A percentile compares a stretch with the other conserved stretches of the same genome.
These are phyloP conservation scores for Talaromyces sp. DNA, from an alignment of 2,329 filamentous ascomycete species.

Conservation along the genomic window DNA sequence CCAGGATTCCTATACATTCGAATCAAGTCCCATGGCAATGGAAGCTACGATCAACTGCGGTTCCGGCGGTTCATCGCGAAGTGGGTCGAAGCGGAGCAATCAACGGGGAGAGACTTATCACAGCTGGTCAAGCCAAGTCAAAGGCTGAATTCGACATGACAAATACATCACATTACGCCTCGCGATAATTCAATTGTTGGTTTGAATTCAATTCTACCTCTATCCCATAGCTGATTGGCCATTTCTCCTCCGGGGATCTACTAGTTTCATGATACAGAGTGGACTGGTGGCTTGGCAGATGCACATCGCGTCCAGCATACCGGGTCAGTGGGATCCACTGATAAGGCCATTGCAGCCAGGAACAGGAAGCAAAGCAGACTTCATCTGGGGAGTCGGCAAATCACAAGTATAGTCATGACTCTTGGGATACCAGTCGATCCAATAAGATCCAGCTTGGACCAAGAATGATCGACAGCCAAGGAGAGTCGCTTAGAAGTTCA, in stretches of 20 bases:
- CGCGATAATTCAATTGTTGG: no score
- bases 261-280: slow-evolving; percentile 13
- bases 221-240: neutral
- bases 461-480: slow-evolving; percentile 19
- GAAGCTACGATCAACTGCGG: neutral
- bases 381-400: neutral
- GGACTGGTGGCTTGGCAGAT: slow-evolving; percentile 14
- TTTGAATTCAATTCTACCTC: neutral
- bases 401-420: neutral
- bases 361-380: neutral
- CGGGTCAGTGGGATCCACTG: slow-evolving; percentile 15
- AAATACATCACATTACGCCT: neutral
- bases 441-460: slow-evolving; percentile 6
- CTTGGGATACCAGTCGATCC: neutral
- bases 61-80: neutral
- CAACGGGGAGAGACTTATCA: slow-evolving; percentile 19
- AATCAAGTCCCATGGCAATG: no score
- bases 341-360: slow-evolving; percentile 16
- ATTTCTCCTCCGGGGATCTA: neutral
- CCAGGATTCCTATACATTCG: neutral
- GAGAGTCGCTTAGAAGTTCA: slow-evolving; percentile 14
- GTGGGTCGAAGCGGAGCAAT: slow-evolving; percentile 10
- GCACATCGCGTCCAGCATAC: slow-evolving; percentile 7
- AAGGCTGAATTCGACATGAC: neutral
- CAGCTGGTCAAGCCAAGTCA: neutral